Base-by-base conservation (phyloP, 176 grass and related monocot genomes). In the Poa annua region DNA sequence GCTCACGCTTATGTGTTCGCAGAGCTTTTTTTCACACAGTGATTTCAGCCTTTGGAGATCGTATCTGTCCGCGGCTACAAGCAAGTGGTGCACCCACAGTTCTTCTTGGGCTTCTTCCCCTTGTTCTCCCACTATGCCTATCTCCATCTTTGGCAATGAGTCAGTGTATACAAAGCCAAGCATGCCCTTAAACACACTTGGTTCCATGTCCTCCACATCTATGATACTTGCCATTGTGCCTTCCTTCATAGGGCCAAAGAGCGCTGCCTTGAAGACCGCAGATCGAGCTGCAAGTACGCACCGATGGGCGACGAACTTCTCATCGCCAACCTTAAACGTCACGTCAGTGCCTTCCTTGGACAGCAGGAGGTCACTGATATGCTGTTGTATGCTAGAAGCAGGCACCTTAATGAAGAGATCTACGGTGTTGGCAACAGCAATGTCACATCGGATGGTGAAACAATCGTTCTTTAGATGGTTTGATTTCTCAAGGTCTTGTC, bases 361-460 rank as follows among this genome's bases (percentile, higher is more conserved):
- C 39, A 14, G 0, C 2, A 71, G 67, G 11, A 71, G 67, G 39
- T 71, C 21, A 5, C n/a, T 45, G 39, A 45, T 45, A 71, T 45
- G 38, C n/a, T 24, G 67, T 5, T 71, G 67, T 71, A 71, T 44
- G 67, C 20, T 24, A 7, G 67, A 42, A 7, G 67, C 38, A 13
- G 67, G 67, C 22, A 71, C n/a, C 39, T 21, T 71, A 21, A 71
- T 71, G n/a, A 22, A 21, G 38, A n/a, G 11, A 71, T 45, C 67
- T 24, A 45, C 6, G 2, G 11, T 14, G 39, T n/a, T 24, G 67
- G 39, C 11, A 42, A 71, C 20, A 41, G n/a, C 5, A 19, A 71
- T n/a, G 67, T 71, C 67, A 45, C 67, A 71, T 7, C 67, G 67
- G 67, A 71, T 71, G 67, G 67, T 45, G n/a, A 71, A 71, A 7